A percentile compares a stretch with the other conserved stretches of the same genome.
Evolutionary conservation across 1,284 basidiomycete genomes (phyloP).

Genomic region (Marasmius oreades): DNA sequence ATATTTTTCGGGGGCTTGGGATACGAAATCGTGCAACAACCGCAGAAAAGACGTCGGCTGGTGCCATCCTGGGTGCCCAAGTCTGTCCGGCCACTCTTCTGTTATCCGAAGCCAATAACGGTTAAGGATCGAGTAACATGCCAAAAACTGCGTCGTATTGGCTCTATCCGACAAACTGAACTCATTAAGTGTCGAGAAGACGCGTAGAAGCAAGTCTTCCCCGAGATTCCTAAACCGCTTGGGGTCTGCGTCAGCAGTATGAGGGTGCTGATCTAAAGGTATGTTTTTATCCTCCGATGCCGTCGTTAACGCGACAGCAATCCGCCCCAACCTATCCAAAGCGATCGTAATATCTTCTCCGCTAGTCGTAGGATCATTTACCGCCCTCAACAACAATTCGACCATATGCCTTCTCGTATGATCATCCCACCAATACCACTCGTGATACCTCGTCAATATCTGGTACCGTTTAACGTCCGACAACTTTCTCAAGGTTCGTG

Average conservation of each 20-base stretch:
- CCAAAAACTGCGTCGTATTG: not conserved
- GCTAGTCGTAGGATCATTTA: not conserved
- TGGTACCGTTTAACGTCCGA: not conserved
- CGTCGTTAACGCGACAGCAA: not conserved
- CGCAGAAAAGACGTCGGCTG: not conserved
- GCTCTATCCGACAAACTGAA: not conserved
- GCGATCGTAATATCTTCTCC: not conserved
- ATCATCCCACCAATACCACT: conserved; percentile 4
- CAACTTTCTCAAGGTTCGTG: not conserved
- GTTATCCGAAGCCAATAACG: conserved; percentile 2
- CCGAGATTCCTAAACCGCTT: not conserved
- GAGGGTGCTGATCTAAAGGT: not conserved
- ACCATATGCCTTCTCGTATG: not conserved
- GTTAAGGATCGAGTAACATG: conserved; percentile 2
- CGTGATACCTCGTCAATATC: not conserved
- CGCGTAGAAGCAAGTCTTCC: not conserved
- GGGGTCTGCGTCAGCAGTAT: not conserved
- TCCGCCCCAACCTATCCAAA: not conserved
- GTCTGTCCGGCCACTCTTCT: conserved; percentile 1
- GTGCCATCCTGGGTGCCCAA: not conserved
- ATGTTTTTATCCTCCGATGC: not conserved
- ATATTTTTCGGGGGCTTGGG: not conserved
- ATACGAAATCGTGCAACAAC: not conserved
- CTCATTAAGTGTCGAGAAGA: not conserved
- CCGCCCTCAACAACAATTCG: not conserved